Evolutionary conservation across 2,329 filamentous ascomycete species (phyloP).

Genomic region (Botryotinia convoluta): DNA sequence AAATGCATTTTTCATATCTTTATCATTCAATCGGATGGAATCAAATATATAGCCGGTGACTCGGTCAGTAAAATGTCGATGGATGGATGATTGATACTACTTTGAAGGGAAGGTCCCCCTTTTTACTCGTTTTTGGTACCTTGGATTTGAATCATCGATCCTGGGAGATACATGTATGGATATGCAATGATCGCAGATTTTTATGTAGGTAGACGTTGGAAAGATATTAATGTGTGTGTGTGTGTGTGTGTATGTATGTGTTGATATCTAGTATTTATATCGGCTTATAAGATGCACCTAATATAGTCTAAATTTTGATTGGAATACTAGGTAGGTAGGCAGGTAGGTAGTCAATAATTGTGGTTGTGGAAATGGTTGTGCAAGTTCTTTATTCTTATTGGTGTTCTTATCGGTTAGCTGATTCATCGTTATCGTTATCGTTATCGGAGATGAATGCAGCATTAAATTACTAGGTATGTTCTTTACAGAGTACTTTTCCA

Average conservation of each 20-base stretch:
- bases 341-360: no score
- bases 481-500: no score
- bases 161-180: not conserved
- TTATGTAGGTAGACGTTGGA: not conserved
- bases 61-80: not conserved
- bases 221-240: not conserved
- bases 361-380: not conserved
- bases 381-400: not conserved
- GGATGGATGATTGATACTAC: not conserved
- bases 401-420: constrained; percentile 1
- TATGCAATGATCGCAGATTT: not conserved
- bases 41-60: constrained; percentile 9
- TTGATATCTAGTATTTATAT: not conserved
- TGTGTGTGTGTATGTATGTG: not conserved
- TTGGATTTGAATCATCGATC: not conserved
- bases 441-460: not conserved
- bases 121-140: not conserved
- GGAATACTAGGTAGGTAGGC: not conserved
- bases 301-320: not conserved
- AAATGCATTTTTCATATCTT: not conserved
- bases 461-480: no score
- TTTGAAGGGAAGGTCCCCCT: not conserved
- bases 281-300: not conserved
- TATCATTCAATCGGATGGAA: constrained; percentile 15
- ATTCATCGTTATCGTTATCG: constrained; percentile 14